Conservation (phyloP, 805 yeast genomes). For the Alloascoidea hylecoeti region DNA sequence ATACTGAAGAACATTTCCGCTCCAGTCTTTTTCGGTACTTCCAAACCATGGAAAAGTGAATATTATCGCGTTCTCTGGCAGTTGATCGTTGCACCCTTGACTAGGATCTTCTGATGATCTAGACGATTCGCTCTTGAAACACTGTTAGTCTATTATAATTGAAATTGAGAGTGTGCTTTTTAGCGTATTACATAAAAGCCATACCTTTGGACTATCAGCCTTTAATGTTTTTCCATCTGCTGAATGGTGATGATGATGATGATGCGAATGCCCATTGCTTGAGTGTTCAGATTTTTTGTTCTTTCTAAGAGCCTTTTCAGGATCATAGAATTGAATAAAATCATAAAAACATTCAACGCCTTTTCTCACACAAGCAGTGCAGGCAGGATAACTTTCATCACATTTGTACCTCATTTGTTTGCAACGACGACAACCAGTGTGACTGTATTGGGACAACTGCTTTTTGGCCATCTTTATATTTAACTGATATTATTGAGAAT, state of each 20-base stretch:
- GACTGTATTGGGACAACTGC: conserved; percentile 1
- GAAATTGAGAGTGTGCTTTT: too few relatives aligned
- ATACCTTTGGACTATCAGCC: too few relatives aligned
- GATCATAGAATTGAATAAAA: conserved; percentile 1
- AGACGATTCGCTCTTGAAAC: too few relatives aligned
- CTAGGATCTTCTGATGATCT: too few relatives aligned
- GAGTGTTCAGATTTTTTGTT: too few relatives aligned
- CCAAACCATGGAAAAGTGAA: not conserved
- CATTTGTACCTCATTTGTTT: conserved; percentile 1
- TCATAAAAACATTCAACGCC: not conserved
- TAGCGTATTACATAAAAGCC: too few relatives aligned
- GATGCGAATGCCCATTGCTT: too few relatives aligned
- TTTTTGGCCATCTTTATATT: not conserved
- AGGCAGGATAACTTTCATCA: not conserved
- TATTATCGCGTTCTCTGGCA: not conserved
- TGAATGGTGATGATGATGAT: too few relatives aligned
- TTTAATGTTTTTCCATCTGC: too few relatives aligned
- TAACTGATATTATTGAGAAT: too few relatives aligned
- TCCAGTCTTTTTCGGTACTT: not conserved
- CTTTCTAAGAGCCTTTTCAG: conserved; percentile 1
- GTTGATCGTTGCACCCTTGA: too few relatives aligned
- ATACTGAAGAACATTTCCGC: not conserved
- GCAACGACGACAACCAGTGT: conserved; percentile 1
- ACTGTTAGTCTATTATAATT: too few relatives aligned
- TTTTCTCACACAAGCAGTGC: not conserved